Evolutionary conservation across 2,329 filamentous ascomycete species (phyloP).

Genomic region (Alternaria triticina): DNA sequence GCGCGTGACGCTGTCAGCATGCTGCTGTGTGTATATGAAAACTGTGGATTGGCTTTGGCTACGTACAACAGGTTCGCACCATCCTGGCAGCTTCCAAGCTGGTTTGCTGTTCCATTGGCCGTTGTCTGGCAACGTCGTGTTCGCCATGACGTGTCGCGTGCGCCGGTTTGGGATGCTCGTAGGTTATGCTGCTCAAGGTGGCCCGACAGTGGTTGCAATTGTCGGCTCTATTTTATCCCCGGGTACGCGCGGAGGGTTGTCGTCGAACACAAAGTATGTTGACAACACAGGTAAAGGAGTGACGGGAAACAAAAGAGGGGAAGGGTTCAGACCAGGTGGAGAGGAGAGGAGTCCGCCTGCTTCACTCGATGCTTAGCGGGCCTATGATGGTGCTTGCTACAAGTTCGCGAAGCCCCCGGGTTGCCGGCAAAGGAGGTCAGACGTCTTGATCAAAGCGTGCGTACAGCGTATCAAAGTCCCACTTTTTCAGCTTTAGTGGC

Average conservation of each 20-base stretch:
- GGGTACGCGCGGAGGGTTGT: background rate
- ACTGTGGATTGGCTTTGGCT: background rate
- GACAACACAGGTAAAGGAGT: constrained; percentile 4
- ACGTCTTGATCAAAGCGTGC: constrained; percentile 8
- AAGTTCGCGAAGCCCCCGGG: constrained; percentile 5
- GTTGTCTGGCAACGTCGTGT: constrained; percentile 17
- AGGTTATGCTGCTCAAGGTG: background rate
- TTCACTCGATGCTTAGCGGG: constrained; percentile 6
- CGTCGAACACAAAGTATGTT: background rate
- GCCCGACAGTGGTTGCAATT: background rate
- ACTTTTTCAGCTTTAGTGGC: constrained; percentile 1
- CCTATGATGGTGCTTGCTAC: constrained; percentile 4
- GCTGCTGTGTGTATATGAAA: background rate
- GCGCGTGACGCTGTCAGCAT: constrained; percentile 10
- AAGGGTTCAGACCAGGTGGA: background rate
- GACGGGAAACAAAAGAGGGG: constrained; percentile 1
- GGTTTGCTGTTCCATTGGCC: constrained; percentile 49
- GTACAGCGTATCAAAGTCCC: constrained; percentile 10
- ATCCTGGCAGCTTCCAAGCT: constrained; percentile 52
- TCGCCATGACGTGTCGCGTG: constrained; percentile 17
- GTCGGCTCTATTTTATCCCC: background rate
- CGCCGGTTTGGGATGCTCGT: background rate
- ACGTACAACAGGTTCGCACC: constrained; percentile 50
- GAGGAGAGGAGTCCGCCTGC: constrained; percentile 1
- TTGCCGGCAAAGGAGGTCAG: constrained; percentile 10